These are phyloP conservation scores for Tetrapisispora nanseiensis DNA, from an alignment of 805 yeast genomes.

Conservation along the genomic window DNA sequence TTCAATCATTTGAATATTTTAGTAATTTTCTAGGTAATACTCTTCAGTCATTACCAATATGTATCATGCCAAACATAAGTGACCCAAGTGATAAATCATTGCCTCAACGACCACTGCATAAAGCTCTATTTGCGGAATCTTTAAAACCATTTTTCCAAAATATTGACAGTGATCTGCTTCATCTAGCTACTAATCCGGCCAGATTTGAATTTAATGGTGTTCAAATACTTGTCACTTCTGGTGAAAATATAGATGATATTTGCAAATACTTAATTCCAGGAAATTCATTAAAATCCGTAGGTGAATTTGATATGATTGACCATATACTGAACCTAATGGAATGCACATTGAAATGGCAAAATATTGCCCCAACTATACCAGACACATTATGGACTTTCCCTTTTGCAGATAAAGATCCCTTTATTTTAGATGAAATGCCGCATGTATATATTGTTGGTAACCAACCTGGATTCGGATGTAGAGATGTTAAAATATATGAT, in stretches of 20 bases:
- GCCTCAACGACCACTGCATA: slow-evolving; percentile 89
- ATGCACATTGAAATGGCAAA: slow-evolving; percentile 71
- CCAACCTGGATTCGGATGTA: slow-evolving; percentile 52
- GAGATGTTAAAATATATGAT: slow-evolving; percentile 30
- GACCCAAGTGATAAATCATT: slow-evolving; percentile 81
- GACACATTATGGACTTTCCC: slow-evolving; percentile 92
- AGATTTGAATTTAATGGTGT: slow-evolving; percentile 53
- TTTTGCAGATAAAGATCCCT: slow-evolving; percentile 67
- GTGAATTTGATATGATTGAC: slow-evolving; percentile 15
- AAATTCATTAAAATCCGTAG: slow-evolving; percentile 20
- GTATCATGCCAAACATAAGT: slow-evolving; percentile 71
- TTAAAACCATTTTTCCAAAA: slow-evolving; percentile 33
- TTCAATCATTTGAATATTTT: slow-evolving; percentile 47
- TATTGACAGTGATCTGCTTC: slow-evolving; percentile 30
- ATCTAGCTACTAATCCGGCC: slow-evolving; percentile 58
- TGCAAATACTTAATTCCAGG: slow-evolving; percentile 49
- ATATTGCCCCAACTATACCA: slow-evolving; percentile 88
- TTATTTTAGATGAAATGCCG: slow-evolving; percentile 68
- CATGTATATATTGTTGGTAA: slow-evolving; percentile 83
- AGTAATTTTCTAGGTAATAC: slow-evolving; percentile 52
- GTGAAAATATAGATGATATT: slow-evolving; percentile 77
- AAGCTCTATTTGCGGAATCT: slow-evolving; percentile 50
- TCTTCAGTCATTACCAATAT: slow-evolving; percentile 52
- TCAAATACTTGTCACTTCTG: slow-evolving; percentile 63
- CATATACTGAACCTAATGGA: slow-evolving; percentile 48